A percentile compares a stretch with the other conserved stretches of the same genome.
These are phyloP conservation scores for Penicillium sp. DNA, from an alignment of 2,329 filamentous ascomycete species.

Conservation along the genomic window DNA sequence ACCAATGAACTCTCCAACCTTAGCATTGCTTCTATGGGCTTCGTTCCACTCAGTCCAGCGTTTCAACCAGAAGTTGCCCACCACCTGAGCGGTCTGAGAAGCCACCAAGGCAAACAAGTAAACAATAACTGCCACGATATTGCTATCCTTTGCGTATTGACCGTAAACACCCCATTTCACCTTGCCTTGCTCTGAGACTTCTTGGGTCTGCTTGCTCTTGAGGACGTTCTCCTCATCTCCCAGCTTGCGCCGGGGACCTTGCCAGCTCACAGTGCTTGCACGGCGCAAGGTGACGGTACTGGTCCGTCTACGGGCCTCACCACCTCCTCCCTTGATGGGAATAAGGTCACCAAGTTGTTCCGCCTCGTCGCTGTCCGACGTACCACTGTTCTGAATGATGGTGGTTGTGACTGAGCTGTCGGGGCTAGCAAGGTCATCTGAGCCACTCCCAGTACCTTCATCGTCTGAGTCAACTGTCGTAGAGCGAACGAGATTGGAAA, in stretches of 20 bases:
- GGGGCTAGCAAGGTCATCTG: conserved; percentile 64
- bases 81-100: conserved; percentile 78
- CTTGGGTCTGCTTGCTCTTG: conserved; percentile 82
- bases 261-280: conserved; percentile 88
- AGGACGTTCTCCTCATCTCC: conserved; percentile 71
- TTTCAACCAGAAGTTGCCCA: conserved; percentile 89
- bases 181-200: conserved; percentile 89
- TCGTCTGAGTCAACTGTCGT: conserved; percentile 52
- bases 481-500: conserved; percentile 78
- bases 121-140: conserved; percentile 75
- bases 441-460: conserved; percentile 50
- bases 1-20: conserved; percentile 86
- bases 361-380: conserved; percentile 55
- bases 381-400: conserved; percentile 49
- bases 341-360: conserved; percentile 77
- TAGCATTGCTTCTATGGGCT: conserved; percentile 62
- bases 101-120: conserved; percentile 75
- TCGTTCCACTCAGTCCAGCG: conserved; percentile 83
- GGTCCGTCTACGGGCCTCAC: conserved; percentile 57
- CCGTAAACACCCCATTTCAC: conserved; percentile 95
- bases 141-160: conserved; percentile 94
- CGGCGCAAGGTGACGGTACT: conserved; percentile 81
- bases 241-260: conserved; percentile 77
- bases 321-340: conserved; percentile 65
- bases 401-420: conserved; percentile 63